These are phyloP conservation scores for Proliferodiscus dingleyae DNA, from an alignment of 2,329 filamentous ascomycete genomes.

Conservation along the genomic window DNA sequence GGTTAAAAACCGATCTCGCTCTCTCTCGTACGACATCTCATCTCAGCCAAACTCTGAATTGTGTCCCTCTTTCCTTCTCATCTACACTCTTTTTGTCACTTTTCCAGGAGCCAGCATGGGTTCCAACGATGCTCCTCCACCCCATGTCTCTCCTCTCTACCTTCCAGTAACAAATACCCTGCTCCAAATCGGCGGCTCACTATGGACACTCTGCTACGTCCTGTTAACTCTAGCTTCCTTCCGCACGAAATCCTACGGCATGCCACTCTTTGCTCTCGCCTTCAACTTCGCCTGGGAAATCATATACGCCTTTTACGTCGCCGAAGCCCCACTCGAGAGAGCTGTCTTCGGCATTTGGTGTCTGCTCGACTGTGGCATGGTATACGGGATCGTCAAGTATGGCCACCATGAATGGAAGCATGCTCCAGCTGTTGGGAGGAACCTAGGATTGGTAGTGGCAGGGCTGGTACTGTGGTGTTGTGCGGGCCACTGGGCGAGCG, in stretches of 20 bases:
- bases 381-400: constrained; percentile 42
- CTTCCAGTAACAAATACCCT: constrained; percentile 12
- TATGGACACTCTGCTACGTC: constrained; percentile 36
- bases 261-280: constrained; percentile 44
- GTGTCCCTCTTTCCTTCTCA: not conserved
- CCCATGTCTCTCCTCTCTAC: constrained; percentile 14
- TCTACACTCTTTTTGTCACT: not conserved
- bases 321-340: constrained; percentile 40
- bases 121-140: constrained; percentile 21
- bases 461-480: constrained; percentile 35
- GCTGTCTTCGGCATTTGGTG: constrained; percentile 45
- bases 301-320: constrained; percentile 43
- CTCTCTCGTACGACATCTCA: no score
- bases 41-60: no score
- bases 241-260: constrained; percentile 43
- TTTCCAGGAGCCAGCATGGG: constrained; percentile 14
- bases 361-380: constrained; percentile 42
- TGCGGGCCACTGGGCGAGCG: constrained; percentile 39
- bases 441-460: constrained; percentile 36
- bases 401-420: constrained; percentile 41
- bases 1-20: no score
- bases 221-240: constrained; percentile 43
- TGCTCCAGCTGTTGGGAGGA: constrained; percentile 37
- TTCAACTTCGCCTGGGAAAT: constrained; percentile 50
- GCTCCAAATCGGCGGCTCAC: constrained; percentile 20